phyloP scores from a whole-genome alignment of 176 grass and related monocot genomes.

The Tuctoria greenei region DNA sequence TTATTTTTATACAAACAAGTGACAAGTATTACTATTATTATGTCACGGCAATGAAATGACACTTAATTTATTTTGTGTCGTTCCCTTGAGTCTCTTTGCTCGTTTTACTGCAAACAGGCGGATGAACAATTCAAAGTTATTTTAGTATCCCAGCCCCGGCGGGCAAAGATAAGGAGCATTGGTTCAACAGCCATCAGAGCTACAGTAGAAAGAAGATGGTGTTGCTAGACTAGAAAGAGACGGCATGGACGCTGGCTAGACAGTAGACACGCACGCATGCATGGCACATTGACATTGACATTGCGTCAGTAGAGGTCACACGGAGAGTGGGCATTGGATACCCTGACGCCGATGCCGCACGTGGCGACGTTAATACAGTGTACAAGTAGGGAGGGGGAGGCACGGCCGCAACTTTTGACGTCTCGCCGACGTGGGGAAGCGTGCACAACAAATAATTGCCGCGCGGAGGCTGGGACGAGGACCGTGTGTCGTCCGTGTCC shows the following conservation, averaged over 20 bases:
- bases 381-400: not conserved
- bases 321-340: slow-evolving; percentile 2
- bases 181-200: not conserved
- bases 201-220: not conserved
- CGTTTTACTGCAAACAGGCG: not conserved
- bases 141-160: too few species aligned
- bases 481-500: not conserved
- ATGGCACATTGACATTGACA: not conserved
- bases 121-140: not conserved
- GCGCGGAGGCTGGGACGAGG: not conserved
- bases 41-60: too few species aligned
- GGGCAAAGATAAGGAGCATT: too few species aligned
- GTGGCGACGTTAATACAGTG: slow-evolving; percentile 10
- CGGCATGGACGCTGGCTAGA: not conserved
- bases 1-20: too few species aligned
- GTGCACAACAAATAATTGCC: slow-evolving; percentile 18
- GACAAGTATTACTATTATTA: too few species aligned
- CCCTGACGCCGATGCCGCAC: slow-evolving; percentile 33
- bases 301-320: not conserved
- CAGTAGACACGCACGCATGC: not conserved
- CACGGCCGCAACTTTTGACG: slow-evolving; percentile 29
- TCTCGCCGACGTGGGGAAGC: slow-evolving; percentile 14
- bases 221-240: too few species aligned
- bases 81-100: too few species aligned
- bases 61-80: too few species aligned